Evolutionary conservation across 2,329 filamentous ascomycete species (phyloP), one percentile per base, ranked within the genome.

Genomic region (Lasiodiplodia theobromae): DNA sequence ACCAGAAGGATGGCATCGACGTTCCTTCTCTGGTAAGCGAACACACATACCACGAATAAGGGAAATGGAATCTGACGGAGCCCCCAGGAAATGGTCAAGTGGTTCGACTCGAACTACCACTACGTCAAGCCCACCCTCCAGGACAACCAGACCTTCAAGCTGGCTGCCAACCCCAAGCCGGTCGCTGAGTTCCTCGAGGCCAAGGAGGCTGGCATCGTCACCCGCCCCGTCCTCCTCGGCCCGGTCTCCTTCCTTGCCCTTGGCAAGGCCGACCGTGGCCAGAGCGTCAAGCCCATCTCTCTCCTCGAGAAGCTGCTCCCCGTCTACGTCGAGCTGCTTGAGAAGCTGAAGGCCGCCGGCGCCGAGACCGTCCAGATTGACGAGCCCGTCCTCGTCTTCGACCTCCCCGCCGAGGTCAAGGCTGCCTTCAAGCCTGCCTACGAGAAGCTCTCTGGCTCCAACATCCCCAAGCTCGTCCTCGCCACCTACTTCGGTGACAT

Each of bases 71-170:
- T 70, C 75, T 80, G 74, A 83, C 71, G 62, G 38, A 56, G 51
- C 62, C 8, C 70, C 37, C 70, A 87, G 86, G 96, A 99, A 89
- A 99, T 99, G 96, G 96, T 99, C 78, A 99, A 99, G 89, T 99
- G 96, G 96, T 99, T 99, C 82, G 96, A 99, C 88, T 97, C 94
- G 74, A 99, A 99, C 92, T 99, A 99, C 91, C 96, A 98, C 89
- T 99, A 99, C 84, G 96, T 98, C 86, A 98, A 98, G 91, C 96
- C 96, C 73, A 97, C 96, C 72, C 89, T 99, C 74, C 94, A 97
- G 85, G 91, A 97, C 86, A 92, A 92, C 88, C 96, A 99, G 89
- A 91, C 88, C 79, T 99, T 99, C 91, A 94, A 91, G 85, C 93
- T 99, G 72, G 84, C 87, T 71, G 85, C 88, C 75, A 91, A 91